phyloP scores from a whole-genome alignment of 108 stramenopile genomes.

The Licmophora abbreviata region DNA sequence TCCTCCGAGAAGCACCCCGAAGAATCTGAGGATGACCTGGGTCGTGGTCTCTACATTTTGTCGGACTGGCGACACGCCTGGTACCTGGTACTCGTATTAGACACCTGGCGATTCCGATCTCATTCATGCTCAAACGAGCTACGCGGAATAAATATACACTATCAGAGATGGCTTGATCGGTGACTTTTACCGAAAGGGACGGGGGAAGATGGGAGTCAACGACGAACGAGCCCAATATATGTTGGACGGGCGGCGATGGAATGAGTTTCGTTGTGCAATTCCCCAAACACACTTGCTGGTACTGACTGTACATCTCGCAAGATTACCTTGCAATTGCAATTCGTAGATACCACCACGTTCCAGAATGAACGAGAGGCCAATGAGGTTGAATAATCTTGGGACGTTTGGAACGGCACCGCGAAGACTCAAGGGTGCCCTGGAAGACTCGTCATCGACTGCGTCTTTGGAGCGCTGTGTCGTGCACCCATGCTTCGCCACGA shows the following conservation, averaged over 20 bases:
- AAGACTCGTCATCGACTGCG: constrained; percentile 17
- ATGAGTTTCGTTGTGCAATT: constrained; percentile 27
- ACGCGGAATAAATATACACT: constrained; percentile 39
- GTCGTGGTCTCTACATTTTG: constrained; percentile 26
- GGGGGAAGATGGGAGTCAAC: constrained; percentile 43
- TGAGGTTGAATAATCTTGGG: constrained; percentile 25
- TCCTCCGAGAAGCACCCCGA: constrained; percentile 22
- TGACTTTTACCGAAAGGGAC: constrained; percentile 46
- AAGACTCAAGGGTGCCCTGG: constrained; percentile 17
- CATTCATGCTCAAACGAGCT: constrained; percentile 36
- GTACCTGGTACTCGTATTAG: constrained; percentile 41
- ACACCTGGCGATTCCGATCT: constrained; percentile 18
- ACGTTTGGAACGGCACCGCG: constrained; percentile 44
- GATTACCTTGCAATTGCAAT: constrained; percentile 32
- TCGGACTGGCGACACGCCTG: constrained; percentile 47
- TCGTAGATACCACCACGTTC: constrained; percentile 40
- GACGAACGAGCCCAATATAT: constrained; percentile 41
- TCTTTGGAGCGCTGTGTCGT: constrained; percentile 41
- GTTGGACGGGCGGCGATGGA: constrained; percentile 48
- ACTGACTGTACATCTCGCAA: too few species aligned
- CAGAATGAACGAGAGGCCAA: constrained; percentile 22
- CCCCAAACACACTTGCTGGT: constrained; percentile 3
- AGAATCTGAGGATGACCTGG: constrained; percentile 29
- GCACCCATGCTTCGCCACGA: constrained; percentile 42
- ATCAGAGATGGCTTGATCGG: constrained; percentile 43